phyloP scores from a whole-genome alignment of 2,329 filamentous ascomycete species.

The Penicillium thymicola region DNA sequence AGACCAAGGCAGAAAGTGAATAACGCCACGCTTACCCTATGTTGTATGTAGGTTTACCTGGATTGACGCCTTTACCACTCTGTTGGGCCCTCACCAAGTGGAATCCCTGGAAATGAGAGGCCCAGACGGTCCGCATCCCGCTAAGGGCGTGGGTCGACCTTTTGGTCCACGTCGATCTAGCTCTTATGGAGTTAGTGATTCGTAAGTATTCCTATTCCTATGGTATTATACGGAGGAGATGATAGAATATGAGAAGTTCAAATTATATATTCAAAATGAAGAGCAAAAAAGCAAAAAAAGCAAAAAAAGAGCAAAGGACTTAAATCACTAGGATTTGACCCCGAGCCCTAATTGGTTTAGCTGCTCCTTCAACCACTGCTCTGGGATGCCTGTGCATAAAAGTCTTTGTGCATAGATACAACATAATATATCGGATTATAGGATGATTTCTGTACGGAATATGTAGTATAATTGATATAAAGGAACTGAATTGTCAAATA shows the following conservation, averaged over 20 bases:
- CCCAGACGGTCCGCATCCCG: constrained; percentile 11
- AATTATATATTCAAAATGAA: neutral
- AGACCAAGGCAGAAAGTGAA: neutral
- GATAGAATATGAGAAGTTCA: no score
- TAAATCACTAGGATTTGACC: neutral
- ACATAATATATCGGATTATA: neutral
- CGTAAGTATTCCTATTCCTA: no score
- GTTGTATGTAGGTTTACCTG: neutral
- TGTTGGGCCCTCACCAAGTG: neutral
- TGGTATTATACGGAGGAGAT: no score
- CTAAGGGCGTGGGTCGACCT: constrained; percentile 1
- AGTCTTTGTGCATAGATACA: neutral
- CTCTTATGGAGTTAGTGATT: neutral
- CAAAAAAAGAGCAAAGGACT: neutral
- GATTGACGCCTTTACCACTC: neutral
- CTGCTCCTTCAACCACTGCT: neutral
- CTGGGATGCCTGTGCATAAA: neutral
- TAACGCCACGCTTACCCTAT: neutral
- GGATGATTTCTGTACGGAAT: neutral
- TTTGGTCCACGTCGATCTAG: neutral
- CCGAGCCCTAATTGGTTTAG: neutral
- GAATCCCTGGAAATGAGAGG: constrained; percentile 4
- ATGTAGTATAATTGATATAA: neutral
- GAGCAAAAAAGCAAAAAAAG: no score
- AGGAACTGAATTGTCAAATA: neutral